Percentiles rank a stretch among this genome's conserved stretches.
These are phyloP conservation scores for Metschnikowia santaceciliae DNA, from an alignment of 805 yeast species.

Conservation along the genomic window DNA sequence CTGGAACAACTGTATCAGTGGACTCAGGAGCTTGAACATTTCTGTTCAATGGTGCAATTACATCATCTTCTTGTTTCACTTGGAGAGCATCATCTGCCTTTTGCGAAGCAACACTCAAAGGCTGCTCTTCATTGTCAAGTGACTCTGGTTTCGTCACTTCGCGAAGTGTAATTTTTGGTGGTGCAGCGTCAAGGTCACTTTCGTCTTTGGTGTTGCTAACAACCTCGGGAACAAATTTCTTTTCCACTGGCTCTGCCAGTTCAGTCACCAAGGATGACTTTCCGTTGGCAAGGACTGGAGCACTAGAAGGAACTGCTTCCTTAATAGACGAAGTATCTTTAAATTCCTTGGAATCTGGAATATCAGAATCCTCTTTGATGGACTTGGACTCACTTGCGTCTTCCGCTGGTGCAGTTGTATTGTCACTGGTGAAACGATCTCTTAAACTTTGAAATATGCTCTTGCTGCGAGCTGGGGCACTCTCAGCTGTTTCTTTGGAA, in stretches of 20 bases:
- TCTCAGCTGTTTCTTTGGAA: conserved; percentile 4
- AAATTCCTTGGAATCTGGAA: neutral
- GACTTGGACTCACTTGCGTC: neutral
- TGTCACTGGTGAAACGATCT: conserved; percentile 24
- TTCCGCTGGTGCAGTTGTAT: neutral
- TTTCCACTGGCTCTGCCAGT: neutral
- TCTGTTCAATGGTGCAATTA: neutral
- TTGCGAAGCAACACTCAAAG: neutral
- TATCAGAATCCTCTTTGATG: neutral
- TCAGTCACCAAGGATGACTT: neutral
- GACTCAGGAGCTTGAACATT: neutral
- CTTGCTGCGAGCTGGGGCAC: conserved; percentile 18
- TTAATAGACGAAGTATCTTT: neutral
- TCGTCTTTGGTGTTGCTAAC: neutral
- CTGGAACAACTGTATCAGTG: too few species aligned
- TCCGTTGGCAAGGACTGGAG: neutral
- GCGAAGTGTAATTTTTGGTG: neutral
- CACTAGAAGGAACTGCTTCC: neutral
- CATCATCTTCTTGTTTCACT: neutral
- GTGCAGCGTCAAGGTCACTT: neutral
- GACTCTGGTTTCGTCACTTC: neutral
- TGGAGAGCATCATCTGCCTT: neutral
- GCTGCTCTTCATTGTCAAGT: neutral
- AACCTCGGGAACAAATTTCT: neutral
- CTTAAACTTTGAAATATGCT: conserved; percentile 35